Conservation (phyloP, 441 rosid species). For the Pelargonium fulgidum region DNA sequence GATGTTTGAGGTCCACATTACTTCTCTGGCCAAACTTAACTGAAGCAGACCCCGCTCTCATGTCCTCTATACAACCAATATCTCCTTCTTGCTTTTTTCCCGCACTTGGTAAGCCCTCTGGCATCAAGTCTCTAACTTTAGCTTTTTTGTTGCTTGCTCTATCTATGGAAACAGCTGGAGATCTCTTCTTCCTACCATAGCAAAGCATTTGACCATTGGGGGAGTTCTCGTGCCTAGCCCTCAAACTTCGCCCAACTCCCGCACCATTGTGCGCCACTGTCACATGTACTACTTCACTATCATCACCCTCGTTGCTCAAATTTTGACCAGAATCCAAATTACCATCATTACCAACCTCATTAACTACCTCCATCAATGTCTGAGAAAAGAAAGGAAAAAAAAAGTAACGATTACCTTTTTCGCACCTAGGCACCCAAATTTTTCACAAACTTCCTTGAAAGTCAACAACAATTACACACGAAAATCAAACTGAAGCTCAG, state of each 20-base stretch:
- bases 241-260: background rate
- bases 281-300: background rate
- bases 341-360: background rate
- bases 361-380: background rate
- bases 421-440: background rate
- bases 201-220: too few species aligned
- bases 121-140: background rate
- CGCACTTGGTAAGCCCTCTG: background rate
- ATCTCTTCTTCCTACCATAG: background rate
- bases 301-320: background rate
- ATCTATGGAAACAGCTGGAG: background rate
- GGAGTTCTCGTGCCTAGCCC: background rate
- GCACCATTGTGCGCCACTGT: background rate
- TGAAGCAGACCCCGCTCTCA: background rate
- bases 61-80: too few species aligned
- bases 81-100: background rate
- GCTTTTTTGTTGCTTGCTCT: background rate
- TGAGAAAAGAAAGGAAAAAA: background rate
- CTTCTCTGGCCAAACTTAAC: background rate
- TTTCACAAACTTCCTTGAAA: background rate
- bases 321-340: background rate
- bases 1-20: background rate
- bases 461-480: background rate
- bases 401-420: background rate
- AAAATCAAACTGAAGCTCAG: background rate